Percentiles rank a stretch among this genome's conserved stretches.
Evolutionary conservation across 2,329 filamentous ascomycete species (phyloP).

Genomic region (Talaromyces sp.): DNA sequence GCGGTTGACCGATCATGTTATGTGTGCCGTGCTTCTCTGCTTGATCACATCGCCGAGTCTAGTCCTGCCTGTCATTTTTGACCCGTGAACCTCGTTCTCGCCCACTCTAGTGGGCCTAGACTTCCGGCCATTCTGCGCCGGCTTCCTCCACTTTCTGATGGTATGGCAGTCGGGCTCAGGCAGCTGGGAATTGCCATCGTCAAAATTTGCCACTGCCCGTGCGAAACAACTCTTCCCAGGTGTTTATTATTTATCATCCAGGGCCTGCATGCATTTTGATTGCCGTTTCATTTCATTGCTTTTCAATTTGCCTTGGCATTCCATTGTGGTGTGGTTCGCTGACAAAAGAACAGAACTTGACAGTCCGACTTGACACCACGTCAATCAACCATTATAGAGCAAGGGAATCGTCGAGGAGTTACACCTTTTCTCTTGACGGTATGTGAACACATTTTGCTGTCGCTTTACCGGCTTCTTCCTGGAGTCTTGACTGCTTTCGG

Average conservation of each 20-base stretch:
- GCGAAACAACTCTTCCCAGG: neutral
- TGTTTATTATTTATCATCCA: neutral
- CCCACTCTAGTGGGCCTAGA: neutral
- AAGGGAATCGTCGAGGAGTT: neutral
- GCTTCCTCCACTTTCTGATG: neutral
- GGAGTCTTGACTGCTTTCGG: neutral
- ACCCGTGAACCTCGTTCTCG: neutral
- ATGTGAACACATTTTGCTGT: neutral
- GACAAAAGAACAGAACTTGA: neutral
- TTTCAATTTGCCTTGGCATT: neutral
- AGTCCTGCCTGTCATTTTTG: neutral
- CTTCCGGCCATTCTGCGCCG: neutral
- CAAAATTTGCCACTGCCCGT: neutral
- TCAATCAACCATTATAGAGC: neutral
- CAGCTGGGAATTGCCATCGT: neutral
- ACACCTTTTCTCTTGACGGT: neutral
- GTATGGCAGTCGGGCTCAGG: neutral
- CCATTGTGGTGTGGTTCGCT: neutral
- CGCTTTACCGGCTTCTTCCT: neutral
- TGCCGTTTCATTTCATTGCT: neutral
- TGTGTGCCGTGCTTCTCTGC: slow-evolving; percentile 1
- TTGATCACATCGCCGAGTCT: neutral
- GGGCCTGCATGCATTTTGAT: neutral
- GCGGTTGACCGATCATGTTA: neutral
- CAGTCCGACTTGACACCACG: neutral